Base-by-base conservation (phyloP, 2,329 filamentous ascomycete genomes). In the Calonectria hawksworthii region DNA sequence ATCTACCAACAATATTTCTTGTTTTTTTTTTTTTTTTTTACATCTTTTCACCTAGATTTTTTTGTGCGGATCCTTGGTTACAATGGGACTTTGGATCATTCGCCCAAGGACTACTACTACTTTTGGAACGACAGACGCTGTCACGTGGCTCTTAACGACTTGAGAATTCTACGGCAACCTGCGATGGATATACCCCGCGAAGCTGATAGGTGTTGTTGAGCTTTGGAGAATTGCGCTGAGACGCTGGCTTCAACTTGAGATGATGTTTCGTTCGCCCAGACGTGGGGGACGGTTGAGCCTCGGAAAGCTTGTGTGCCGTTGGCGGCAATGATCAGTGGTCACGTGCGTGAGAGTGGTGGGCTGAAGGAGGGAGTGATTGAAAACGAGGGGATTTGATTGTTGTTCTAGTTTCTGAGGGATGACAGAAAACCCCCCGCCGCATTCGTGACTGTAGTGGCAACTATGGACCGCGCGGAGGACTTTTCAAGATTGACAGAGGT, bases 151-250 rank as follows among this genome's bases (percentile, higher is more conserved):
- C 84, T 83, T 83, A 81, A 83, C 80, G 81, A 83, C 78, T 81
- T 82, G 76, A 83, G 81, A 80, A 81, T 78, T 82, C 78, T 79
- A 83, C 79, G 83, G 82, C 84, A 84, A 83, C 75, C 83, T 83
- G 84, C 83, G 84, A 85, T 84, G 84, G 84, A 85, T 85, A 85
- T 85, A 85, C 84, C 84, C 83, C 82, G 82, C 80, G 83, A 85
- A 82, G 82, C 83, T 74, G 79, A 80, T 83, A 80, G 83, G 83
- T 82, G 83, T 84, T 83, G 83, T 82, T 81, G 83, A 84, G 83
- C 81, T 83, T 79, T 70, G 68, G 78, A 78, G 74, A 78, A 79
- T 23, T 77, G 78, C 82, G 80, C 76, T 79, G 80, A 80, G 78
- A 79, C 76, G 75, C 78, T 75, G 78, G 75, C 69, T 78, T 80